Evolutionary conservation across 306 rosid genomes (phyloP).

Genomic region (Vigna reflexopilosa): DNA sequence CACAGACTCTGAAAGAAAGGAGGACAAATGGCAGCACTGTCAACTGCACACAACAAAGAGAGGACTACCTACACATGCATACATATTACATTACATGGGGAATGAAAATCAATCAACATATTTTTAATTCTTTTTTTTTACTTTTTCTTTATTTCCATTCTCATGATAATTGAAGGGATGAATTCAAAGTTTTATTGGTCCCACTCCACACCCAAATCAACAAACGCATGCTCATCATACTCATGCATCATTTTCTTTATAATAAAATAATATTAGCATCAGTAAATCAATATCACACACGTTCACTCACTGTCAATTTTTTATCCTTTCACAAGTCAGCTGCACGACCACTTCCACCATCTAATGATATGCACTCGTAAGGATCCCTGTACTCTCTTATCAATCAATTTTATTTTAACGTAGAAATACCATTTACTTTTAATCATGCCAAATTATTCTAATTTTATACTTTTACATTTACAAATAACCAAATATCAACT

Average conservation of each 20-base stretch:
- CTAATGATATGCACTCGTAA: slow-evolving; percentile 41
- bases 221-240: not conserved
- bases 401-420: not conserved
- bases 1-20: slow-evolving; percentile 10
- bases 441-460: no score
- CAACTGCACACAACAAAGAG: not conserved
- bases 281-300: not conserved
- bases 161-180: no score
- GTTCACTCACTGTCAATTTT: slow-evolving; percentile 25
- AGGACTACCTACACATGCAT: no score
- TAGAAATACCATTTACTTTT: no score
- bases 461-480: no score
- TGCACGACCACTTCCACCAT: slow-evolving; percentile 52
- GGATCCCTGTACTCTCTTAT: not conserved
- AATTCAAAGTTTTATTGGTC: not conserved
- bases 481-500: no score
- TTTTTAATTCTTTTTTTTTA: no score
- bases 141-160: no score
- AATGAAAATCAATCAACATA: no score
- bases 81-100: no score
- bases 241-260: not conserved
- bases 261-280: not conserved
- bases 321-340: slow-evolving; percentile 51
- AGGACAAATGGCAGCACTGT: slow-evolving; percentile 51
- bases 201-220: slow-evolving; percentile 20